Evolutionary conservation across 108 stramenopile species (phyloP), one percentile per base, ranked within the genome.

Genomic region (Nitzschia putrida): DNA sequence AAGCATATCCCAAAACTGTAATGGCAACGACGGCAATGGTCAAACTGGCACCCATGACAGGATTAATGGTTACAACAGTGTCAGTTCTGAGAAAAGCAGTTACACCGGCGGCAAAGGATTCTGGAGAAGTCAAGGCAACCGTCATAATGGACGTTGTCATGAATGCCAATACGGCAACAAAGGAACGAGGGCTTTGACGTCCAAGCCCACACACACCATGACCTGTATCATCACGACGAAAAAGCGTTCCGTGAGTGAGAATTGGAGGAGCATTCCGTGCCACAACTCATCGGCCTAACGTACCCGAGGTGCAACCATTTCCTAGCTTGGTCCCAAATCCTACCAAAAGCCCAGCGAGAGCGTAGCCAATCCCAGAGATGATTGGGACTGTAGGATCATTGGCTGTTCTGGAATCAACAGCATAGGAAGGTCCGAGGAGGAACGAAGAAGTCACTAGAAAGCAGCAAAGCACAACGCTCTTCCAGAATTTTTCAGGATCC

Each of bases 131-230:
- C n/a, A 45, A 18, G 13, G 49, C 24, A 18, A 80, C 75, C 0
- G 78, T 71, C 5, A 80, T n/a, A 22, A 89, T 64, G 13, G 86
- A 90, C 0, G 85, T 72, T 7, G 71, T 61, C 87, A 93, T 92
- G 76, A 96, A 96, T 0, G 89, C 76, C 22, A 66, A 8, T 9
- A 88, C 89, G 0, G 95, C 95, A 12, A 70, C 83, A 11, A 92
- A 68, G 41, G 83, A 85, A 23, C 95, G 87, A 5, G 51, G 44
- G 53, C 88, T 89, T 18, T 79, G 42, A 9, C 95, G 90, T 43
- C 86, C 85, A 41, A 96, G 42, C 23, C 97, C 97, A 66, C 94
- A 93, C 7, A 68, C 49, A 16, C 88, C 86, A 50, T 87, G 86
- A 20, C 86, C 88, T 34, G 4, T 34, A 39, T 14, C 5, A 8